Percentiles rank a stretch among this genome's conserved stretches.
These are phyloP conservation scores for Suhomyces canberraensis DNA, from an alignment of 805 yeast genomes.

Conservation along the genomic window DNA sequence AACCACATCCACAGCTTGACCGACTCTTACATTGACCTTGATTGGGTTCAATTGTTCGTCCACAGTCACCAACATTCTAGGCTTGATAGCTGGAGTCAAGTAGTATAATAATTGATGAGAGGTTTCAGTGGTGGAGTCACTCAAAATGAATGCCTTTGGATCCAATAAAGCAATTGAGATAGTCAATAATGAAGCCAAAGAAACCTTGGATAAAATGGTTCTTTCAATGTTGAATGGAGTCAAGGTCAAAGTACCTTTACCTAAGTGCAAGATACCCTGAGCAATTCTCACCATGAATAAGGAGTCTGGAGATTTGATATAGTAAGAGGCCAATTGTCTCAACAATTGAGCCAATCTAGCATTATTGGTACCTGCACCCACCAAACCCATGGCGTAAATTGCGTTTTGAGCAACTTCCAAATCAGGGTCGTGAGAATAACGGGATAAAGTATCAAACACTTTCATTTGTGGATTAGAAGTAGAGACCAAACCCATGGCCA, in stretches of 20 bases:
- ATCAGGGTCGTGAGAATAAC: conserved; percentile 95
- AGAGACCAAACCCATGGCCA: conserved; percentile 95
- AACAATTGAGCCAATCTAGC: conserved; percentile 95
- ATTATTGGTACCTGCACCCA: conserved; percentile 98
- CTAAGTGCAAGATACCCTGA: conserved; percentile 91
- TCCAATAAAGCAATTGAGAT: conserved; percentile 80
- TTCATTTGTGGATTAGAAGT: conserved; percentile 95
- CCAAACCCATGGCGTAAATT: conserved; percentile 94
- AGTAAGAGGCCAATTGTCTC: conserved; percentile 92
- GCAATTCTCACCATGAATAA: conserved; percentile 91
- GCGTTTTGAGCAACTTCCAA: conserved; percentile 92
- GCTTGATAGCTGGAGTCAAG: conserved; percentile 84
- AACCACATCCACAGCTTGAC: conserved; percentile 97
- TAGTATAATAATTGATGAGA: conserved; percentile 79
- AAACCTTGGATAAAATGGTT: conserved; percentile 78
- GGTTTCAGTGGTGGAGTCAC: conserved; percentile 47
- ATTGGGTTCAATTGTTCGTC: conserved; percentile 88
- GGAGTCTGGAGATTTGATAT: conserved; percentile 84
- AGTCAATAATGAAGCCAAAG: conserved; percentile 85
- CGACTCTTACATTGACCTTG: conserved; percentile 95
- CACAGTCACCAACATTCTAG: conserved; percentile 88
- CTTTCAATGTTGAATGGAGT: conserved; percentile 90
- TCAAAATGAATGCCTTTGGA: conserved; percentile 78
- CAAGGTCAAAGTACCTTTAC: conserved; percentile 91
- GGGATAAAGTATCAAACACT: conserved; percentile 91